Percentiles rank a stretch among this genome's conserved stretches.
Evolutionary conservation across 176 grass and related monocot genomes (phyloP).

Genomic region (Thalia dealbata): DNA sequence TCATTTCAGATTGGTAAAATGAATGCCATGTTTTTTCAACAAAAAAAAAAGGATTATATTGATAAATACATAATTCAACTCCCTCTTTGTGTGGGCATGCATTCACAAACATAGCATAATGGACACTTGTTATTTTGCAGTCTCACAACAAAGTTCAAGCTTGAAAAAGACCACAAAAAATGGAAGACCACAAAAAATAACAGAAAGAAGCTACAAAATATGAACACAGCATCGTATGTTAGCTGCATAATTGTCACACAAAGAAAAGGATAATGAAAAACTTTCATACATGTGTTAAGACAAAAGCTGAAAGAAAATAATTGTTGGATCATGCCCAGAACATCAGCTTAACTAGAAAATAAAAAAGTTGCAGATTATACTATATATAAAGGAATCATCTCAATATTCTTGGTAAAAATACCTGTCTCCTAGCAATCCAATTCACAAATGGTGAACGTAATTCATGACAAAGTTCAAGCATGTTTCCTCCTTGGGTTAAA

Average conservation of each 20-base stretch:
- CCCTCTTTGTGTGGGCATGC: too few species aligned
- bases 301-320: not conserved
- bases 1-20: too few species aligned
- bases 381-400: not conserved
- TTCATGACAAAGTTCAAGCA: conserved; percentile 91
- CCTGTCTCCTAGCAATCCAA: conserved; percentile 65
- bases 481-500: conserved; percentile 86
- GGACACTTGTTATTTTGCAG: too few species aligned
- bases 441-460: conserved; percentile 70
- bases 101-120: too few species aligned
- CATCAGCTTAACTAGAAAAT: not conserved
- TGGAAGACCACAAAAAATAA: not conserved
- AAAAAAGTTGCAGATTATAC: too few species aligned
- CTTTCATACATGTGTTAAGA: not conserved
- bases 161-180: not conserved
- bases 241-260: not conserved
- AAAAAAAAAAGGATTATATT: too few species aligned
- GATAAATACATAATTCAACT: too few species aligned
- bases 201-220: not conserved
- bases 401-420: conserved; percentile 1
- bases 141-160: too few species aligned
- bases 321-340: not conserved
- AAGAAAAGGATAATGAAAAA: not conserved
- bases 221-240: not conserved
- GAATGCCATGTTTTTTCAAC: too few species aligned